Base-by-base conservation (phyloP, 2,329 filamentous ascomycete genomes). In the Fusarium verrucosum region DNA sequence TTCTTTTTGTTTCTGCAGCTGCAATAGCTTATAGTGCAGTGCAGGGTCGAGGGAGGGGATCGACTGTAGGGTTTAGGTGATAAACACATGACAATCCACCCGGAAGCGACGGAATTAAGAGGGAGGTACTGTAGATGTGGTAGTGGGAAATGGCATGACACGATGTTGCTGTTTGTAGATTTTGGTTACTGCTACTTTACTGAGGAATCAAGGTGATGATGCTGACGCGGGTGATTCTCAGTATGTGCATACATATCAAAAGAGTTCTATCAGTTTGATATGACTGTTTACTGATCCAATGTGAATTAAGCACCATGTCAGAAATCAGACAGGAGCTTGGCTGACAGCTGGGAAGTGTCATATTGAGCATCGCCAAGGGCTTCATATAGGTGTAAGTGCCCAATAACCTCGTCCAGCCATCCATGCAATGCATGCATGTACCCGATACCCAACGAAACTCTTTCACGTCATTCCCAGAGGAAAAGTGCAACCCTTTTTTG, bases 31-130 rank as follows among this genome's bases (percentile, higher is more conserved):
- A n/a, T n/a, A n/a, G n/a, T n/a, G n/a, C n/a, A n/a, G n/a, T n/a
- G 5, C 26, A 28, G 26, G 26, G 26, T 11, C 10, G 26, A 28
- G 10, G 10, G 26, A 28, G 50, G 44, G 9, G 52, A 56, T 60
- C 40, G 47, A 60, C 57, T 13, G 62, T 59, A 66, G 62, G 62
- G 62, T 55, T 66, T 35, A 25, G 25, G 37, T 57, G 53, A n/a
- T 16, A 56, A 50, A 45, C 58, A 54, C 62, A 63, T 50, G 62
- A 63, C 40, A 41, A 36, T 44, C 33, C 25, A 49, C 37, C n/a
- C 41, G 46, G 62, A 66, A 63, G 57, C 40, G 17, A 58, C 62
- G 51, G 50, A 26, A 33, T 57, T 50, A 35, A 28, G 14, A n/a
- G n/a, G n/a, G n/a, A n/a, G 41, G 23, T n/a, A 20, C 20, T 37